Conservation (phyloP, 2,329 filamentous ascomycete genomes). For the Pyrenochaeta sp. region DNA sequence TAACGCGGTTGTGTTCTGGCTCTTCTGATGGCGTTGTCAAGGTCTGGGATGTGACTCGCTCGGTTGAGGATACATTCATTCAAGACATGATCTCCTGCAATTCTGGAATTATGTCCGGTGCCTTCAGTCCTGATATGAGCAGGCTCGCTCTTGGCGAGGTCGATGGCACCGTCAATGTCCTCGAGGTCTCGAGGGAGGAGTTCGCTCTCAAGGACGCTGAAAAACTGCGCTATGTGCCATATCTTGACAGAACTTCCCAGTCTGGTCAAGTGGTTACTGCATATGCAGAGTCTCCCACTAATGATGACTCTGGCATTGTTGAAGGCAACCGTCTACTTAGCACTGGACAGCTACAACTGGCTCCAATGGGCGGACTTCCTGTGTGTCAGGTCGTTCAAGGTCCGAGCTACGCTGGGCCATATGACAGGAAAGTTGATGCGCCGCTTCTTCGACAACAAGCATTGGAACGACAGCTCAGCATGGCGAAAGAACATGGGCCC, state of each 20-base stretch:
- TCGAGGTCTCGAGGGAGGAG: conserved; percentile 53
- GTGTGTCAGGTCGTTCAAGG: conserved; percentile 57
- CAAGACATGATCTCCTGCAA: conserved; percentile 58
- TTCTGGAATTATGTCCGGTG: conserved; percentile 65
- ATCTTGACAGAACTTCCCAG: conserved; percentile 17
- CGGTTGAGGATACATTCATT: conserved; percentile 59
- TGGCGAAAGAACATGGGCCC: conserved; percentile 21
- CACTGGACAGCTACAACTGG: conserved; percentile 42
- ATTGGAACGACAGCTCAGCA: conserved; percentile 39
- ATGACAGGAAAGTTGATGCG: conserved; percentile 33
- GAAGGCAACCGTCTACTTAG: conserved; percentile 38
- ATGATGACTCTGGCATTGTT: conserved; percentile 33
- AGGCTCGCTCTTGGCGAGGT: conserved; percentile 66
- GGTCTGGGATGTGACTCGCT: conserved; percentile 64
- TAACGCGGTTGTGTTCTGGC: conserved; percentile 64
- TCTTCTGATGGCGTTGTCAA: conserved; percentile 68
- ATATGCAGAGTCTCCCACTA: neutral
- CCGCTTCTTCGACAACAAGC: conserved; percentile 37
- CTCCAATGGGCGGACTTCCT: conserved; percentile 52
- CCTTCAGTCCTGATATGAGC: conserved; percentile 63
- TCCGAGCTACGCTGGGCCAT: conserved; percentile 51
- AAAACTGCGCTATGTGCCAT: conserved; percentile 38
- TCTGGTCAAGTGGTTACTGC: too few species aligned
- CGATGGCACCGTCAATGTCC: conserved; percentile 61
- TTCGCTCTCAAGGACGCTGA: conserved; percentile 35